A percentile compares a stretch with the other conserved stretches of the same genome.
These are phyloP conservation scores for Kwoniella newhampshirensis DNA, from an alignment of 768 basidiomycete species.

Conservation along the genomic window DNA sequence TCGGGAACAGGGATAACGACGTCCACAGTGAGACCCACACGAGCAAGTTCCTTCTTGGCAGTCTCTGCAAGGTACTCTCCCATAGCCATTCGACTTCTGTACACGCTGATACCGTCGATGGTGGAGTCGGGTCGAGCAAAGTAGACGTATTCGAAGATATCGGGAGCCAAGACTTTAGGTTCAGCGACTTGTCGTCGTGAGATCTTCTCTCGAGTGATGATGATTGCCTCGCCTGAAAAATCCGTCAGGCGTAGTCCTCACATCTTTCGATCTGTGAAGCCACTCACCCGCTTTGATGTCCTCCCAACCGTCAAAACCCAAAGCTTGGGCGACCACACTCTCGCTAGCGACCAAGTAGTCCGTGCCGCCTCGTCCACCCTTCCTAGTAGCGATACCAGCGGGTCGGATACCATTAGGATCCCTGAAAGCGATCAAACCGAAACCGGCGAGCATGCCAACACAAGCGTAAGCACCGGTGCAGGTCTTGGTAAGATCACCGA, in stretches of 20 bases:
- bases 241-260: conserved; percentile 6
- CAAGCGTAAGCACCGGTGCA: conserved; percentile 94
- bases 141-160: conserved; percentile 99
- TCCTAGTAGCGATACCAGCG: conserved; percentile 75
- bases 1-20: conserved; percentile 99
- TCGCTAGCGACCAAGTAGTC: conserved; percentile 94
- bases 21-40: conserved; percentile 62
- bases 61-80: conserved; percentile 90
- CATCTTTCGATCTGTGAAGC: neutral
- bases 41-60: conserved; percentile 69
- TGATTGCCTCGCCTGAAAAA: conserved; percentile 80
- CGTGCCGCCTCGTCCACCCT: conserved; percentile 58
- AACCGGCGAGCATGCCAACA: conserved; percentile 98
- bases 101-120: conserved; percentile 93
- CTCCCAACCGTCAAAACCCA: conserved; percentile 87
- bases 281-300: conserved; percentile 81
- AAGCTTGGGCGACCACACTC: conserved; percentile 92
- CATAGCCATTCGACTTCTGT: conserved; percentile 98
- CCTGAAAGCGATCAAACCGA: conserved; percentile 95
- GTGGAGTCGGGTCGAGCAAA: conserved; percentile 98
- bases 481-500: conserved; percentile 81
- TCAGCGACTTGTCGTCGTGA: conserved; percentile 69
- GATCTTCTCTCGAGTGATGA: conserved; percentile 80
- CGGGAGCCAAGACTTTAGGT: conserved; percentile 79
- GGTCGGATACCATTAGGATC: conserved; percentile 98